Evolutionary conservation across 495 filamentous ascomycete species (phyloP), one percentile per base, ranked within the genome.

Genomic region (Neurospora sp.): DNA sequence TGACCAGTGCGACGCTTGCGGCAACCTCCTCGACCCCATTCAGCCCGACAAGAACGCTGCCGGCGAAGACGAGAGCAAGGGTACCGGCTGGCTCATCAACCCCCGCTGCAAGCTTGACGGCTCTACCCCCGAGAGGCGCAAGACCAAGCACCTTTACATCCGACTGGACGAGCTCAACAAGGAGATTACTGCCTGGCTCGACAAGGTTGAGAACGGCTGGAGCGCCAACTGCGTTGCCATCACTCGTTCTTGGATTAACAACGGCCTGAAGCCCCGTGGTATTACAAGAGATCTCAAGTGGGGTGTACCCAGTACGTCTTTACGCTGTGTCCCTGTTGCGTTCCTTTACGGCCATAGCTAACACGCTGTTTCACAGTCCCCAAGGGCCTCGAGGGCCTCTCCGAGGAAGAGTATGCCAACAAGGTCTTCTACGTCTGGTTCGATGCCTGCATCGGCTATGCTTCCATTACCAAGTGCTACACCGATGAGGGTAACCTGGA

Each of bases 371-470:
- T 39, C 31, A 31, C 42, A 81, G 80, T 81, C 35, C 80, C 80
- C 35, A 78, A 75, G 10, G 71, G 74, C 35, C 73, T 79, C 9
- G 75, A 78, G 9, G 79, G 78, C 8, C 72, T 77, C 8, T 70
- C 61, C 18, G 76, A 77, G 3, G 72, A 76, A 72, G 75, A 77
- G 11, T 95, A 90, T 68, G 90, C 91, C 72, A 86, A 91, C 72
- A 96, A 96, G 85, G 94, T 97, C 73, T 87, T 98, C 74, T 99
- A 99, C 76, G 94, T 97, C 46, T 99, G 96, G 96, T 99, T 99
- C 76, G 96, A 99, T 81, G 96, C 96, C 44, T 97, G 94, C 81
- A 97, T 97, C 74, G 96, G 96, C 11, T 99, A 99, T 79, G 89
- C 93, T 6, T 97, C 94, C 0, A 99, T 99, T 75, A 98, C 96